A percentile compares a stretch with the other conserved stretches of the same genome.
Evolutionary conservation across 2,329 filamentous ascomycete species (phyloP).

Genomic region (Aulographum hederae): DNA sequence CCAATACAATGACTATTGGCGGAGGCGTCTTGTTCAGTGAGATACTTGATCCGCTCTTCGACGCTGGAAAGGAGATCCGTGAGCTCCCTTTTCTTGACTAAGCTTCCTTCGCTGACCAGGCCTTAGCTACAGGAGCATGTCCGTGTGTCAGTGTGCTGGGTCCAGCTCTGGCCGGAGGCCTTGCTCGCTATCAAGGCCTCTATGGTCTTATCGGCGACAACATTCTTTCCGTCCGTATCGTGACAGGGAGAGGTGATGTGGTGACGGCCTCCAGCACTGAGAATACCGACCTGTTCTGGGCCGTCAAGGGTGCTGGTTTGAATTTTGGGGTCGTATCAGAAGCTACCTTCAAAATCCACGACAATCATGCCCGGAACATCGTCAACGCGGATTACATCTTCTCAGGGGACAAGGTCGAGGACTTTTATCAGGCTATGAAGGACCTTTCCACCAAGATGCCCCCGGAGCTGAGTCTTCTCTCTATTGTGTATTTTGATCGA

Average conservation of each 20-base stretch:
- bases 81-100: conserved; percentile 1
- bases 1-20: conserved; percentile 11
- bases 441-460: background rate
- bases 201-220: conserved; percentile 1
- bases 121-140: conserved; percentile 1
- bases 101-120: no score
- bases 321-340: conserved; percentile 38
- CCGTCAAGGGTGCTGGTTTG: conserved; percentile 35
- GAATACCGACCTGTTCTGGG: conserved; percentile 37
- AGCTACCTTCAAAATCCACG: conserved; percentile 1
- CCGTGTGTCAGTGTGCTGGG: background rate
- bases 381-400: background rate
- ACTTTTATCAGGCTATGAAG: background rate
- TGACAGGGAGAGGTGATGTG: background rate
- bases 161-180: conserved; percentile 1
- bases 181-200: conserved; percentile 2
- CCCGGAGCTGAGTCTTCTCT: background rate
- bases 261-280: conserved; percentile 16
- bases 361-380: background rate
- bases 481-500: background rate
- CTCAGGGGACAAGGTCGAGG: background rate
- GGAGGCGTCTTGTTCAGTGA: conserved; percentile 12
- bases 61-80: conserved; percentile 15
- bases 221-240: background rate
- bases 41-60: conserved; percentile 10